phyloP scores from a whole-genome alignment of 192 early-diverging fungal genomes.

The Neocallimastix lanati region DNA sequence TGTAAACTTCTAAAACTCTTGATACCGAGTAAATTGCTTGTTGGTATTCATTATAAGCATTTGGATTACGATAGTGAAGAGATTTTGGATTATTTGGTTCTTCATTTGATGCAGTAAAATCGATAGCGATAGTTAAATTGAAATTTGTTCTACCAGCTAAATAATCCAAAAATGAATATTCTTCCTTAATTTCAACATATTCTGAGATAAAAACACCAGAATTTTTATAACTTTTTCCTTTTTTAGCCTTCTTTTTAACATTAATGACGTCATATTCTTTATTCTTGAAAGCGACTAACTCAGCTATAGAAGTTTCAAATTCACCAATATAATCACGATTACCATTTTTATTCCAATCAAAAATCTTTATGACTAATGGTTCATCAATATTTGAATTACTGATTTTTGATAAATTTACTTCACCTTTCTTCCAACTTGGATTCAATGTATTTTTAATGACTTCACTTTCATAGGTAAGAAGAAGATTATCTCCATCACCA shows the following conservation, averaged over 20 bases:
- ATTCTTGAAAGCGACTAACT: background rate
- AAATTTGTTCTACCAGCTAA: constrained; percentile 22
- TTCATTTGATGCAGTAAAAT: constrained; percentile 34
- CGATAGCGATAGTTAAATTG: constrained; percentile 23
- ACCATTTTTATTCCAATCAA: constrained; percentile 1
- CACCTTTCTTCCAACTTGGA: background rate
- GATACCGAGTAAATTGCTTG: constrained; percentile 24
- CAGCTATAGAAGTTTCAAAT: background rate
- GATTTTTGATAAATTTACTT: background rate
- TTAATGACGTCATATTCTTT: background rate
- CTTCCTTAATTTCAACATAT: background rate
- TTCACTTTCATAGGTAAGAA: background rate
- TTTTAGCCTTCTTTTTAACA: constrained; percentile 1
- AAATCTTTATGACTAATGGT: background rate
- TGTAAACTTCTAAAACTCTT: constrained; percentile 24
- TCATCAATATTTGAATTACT: constrained; percentile 1
- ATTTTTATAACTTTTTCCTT: constrained; percentile 2
- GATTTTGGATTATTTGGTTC: constrained; percentile 20
- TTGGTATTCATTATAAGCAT: constrained; percentile 22
- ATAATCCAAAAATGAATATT: constrained; percentile 24
- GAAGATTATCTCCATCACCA: background rate
- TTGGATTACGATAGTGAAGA: constrained; percentile 20
- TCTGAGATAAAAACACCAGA: constrained; percentile 1
- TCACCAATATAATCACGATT: constrained; percentile 2
- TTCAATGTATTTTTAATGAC: background rate